phyloP scores from a whole-genome alignment of 306 rosid genomes.

The Cicer chorassanicum region DNA sequence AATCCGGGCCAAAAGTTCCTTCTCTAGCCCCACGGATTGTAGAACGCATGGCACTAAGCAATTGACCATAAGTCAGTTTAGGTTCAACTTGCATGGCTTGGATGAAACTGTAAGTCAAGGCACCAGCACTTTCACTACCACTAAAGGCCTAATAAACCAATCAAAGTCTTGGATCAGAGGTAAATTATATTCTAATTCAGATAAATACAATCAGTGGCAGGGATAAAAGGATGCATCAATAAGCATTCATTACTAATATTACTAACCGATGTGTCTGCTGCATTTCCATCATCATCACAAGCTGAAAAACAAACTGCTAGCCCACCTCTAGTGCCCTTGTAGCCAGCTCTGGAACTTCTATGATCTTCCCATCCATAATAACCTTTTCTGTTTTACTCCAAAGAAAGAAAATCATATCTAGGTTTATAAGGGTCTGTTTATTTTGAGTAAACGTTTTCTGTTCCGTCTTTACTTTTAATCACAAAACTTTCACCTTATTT shows the following conservation, averaged over 20 bases:
- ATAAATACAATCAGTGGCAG: not conserved
- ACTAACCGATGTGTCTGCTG: constrained; percentile 60
- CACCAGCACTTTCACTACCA: constrained; percentile 56
- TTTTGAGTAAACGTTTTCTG: not conserved
- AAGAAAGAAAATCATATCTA: constrained; percentile 11
- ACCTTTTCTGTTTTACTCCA: constrained; percentile 50
- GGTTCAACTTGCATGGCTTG: constrained; percentile 61
- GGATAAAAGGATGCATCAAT: not conserved
- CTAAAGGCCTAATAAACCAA: constrained; percentile 53
- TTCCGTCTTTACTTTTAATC: not conserved
- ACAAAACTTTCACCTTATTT: not conserved
- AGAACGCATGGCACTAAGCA: constrained; percentile 57
- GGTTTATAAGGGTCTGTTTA: not conserved
- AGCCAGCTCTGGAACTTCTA: constrained; percentile 38
- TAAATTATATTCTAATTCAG: not conserved
- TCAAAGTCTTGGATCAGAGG: constrained; percentile 22
- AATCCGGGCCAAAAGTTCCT: constrained; percentile 42
- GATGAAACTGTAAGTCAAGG: constrained; percentile 70
- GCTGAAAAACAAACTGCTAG: constrained; percentile 58
- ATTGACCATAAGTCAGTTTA: constrained; percentile 55
- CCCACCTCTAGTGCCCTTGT: constrained; percentile 63
- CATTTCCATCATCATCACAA: constrained; percentile 56
- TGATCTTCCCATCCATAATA: constrained; percentile 55
- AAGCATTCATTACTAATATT: not conserved
- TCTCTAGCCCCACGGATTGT: constrained; percentile 54